Evolutionary conservation across 768 basidiomycete genomes (phyloP), one percentile per base, ranked within the genome.

Genomic region (Suillus decipiens): DNA sequence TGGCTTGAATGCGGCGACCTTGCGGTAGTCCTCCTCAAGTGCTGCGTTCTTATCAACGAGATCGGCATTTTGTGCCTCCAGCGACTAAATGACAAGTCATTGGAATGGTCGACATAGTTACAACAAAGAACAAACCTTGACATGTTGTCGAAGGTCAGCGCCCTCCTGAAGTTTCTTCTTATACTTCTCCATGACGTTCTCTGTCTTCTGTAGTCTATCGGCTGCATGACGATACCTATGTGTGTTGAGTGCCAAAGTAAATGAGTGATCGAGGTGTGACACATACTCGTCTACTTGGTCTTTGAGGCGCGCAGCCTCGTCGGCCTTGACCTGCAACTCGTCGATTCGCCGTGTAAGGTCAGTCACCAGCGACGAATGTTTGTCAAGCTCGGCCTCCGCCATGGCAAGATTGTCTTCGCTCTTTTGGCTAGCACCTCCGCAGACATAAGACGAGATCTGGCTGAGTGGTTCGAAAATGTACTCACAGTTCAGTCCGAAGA

Each of bases 181-280:
- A 77, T 98, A 96, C 75, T 99, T 99, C 77, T 98, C 95, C 85
- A 97, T 93, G 34, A 97, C 95, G 71, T 96, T 96, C 77, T 99
- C 97, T 1, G 89, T 91, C 81, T 98, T 99, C 69, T 92, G 89
- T 47, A 95, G 80, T 67, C 88, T 92, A 70, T 98, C 97, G 4
- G 93, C 91, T 6, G 94, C 90, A 77, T 98, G 95, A 6, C 90
- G 89, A 70, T 94, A 93, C 72, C 95, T 96, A 63, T 41, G 17
- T 33, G 47, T 42, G 39, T 50, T 43, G 62, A 57, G 28, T 19
- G 28, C 6, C 19, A 19, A 28, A 0, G 11, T 28, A 11, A 4
- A 63, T 60, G 6, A 14, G 47, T 59, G 33, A 47, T 63, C 12
- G 42, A 22, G 9, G 15, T 41, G 34, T 15, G 22, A 1, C 14